These are phyloP conservation scores for Geotrichum citri-aurantii DNA, from an alignment of 1,139 yeast species.

Conservation along the genomic window DNA sequence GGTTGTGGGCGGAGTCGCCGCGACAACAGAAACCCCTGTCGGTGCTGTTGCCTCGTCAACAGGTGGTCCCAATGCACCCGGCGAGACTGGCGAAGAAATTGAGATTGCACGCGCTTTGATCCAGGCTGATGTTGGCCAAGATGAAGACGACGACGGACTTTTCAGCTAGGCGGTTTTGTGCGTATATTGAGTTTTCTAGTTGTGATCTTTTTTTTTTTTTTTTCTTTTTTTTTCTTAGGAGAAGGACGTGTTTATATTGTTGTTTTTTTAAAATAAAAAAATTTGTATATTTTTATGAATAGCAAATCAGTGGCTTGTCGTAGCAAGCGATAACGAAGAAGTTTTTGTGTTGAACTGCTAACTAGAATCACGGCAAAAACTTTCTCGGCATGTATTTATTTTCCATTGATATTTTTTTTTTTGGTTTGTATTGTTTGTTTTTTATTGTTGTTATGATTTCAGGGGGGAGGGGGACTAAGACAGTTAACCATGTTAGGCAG, in stretches of 20 bases:
- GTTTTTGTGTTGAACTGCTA: too few relatives aligned
- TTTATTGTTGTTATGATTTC: neutral
- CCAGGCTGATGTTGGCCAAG: slow-evolving; percentile 44
- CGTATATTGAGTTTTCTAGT: neutral
- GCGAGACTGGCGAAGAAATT: slow-evolving; percentile 45
- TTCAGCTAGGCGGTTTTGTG: neutral
- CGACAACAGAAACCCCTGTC: neutral
- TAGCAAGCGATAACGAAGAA: too few relatives aligned
- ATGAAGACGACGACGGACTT: slow-evolving; percentile 17
- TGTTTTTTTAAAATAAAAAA: too few relatives aligned
- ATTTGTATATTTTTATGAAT: too few relatives aligned
- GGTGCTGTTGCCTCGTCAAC: neutral
- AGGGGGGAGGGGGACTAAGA: neutral
- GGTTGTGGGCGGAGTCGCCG: neutral
- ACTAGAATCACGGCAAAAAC: too few relatives aligned
- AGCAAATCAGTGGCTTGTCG: too few relatives aligned
- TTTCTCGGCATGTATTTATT: neutral
- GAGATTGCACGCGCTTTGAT: slow-evolving; percentile 63
- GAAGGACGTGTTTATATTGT: too few relatives aligned
- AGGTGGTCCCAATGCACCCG: neutral
- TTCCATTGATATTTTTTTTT: neutral
- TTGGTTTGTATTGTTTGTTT: too few relatives aligned
- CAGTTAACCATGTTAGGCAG: neutral
- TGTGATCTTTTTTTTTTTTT: neutral
- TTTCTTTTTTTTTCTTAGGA: neutral